These are phyloP conservation scores for Fusarium ambrosium DNA, from an alignment of 2,329 filamentous ascomycete genomes.

Conservation along the genomic window DNA sequence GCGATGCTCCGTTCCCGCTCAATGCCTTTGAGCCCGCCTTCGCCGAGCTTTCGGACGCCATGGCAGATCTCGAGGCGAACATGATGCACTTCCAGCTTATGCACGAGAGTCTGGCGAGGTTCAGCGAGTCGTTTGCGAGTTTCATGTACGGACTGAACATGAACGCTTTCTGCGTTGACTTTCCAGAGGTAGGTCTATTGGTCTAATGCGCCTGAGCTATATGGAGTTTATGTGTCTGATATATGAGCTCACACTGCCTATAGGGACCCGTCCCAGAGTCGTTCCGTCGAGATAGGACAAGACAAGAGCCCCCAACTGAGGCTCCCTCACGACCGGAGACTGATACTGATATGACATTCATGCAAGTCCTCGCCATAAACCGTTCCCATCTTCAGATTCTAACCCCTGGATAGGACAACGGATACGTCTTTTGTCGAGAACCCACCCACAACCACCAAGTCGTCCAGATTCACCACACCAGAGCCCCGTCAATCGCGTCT, in stretches of 20 bases:
- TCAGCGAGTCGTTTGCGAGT: slow-evolving; percentile 95
- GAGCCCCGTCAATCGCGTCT: slow-evolving; percentile 62
- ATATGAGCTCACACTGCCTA: slow-evolving; percentile 12
- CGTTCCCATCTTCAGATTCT: slow-evolving; percentile 9
- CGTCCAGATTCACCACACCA: slow-evolving; percentile 61
- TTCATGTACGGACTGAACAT: slow-evolving; percentile 98
- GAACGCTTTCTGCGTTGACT: slow-evolving; percentile 99
- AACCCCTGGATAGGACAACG: slow-evolving; percentile 74
- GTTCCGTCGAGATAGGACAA: slow-evolving; percentile 76
- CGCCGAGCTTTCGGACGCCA: slow-evolving; percentile 91
- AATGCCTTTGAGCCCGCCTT: slow-evolving; percentile 90
- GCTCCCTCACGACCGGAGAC: slow-evolving; percentile 51
- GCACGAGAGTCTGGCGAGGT: slow-evolving; percentile 93
- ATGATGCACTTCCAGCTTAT: slow-evolving; percentile 98
- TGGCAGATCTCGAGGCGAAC: slow-evolving; percentile 96
- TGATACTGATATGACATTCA: slow-evolving; percentile 84
- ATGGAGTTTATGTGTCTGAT: neutral
- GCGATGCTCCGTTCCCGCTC: slow-evolving; percentile 75
- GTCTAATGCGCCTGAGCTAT: neutral
- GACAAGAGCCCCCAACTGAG: slow-evolving; percentile 60
- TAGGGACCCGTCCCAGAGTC: slow-evolving; percentile 88
- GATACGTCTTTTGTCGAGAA: slow-evolving; percentile 94
- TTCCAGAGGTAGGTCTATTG: slow-evolving; percentile 78
- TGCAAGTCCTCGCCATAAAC: slow-evolving; percentile 67
- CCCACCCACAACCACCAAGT: slow-evolving; percentile 70